Conservation (phyloP, 331 rosid genomes). For the Ulmus americana region DNA sequence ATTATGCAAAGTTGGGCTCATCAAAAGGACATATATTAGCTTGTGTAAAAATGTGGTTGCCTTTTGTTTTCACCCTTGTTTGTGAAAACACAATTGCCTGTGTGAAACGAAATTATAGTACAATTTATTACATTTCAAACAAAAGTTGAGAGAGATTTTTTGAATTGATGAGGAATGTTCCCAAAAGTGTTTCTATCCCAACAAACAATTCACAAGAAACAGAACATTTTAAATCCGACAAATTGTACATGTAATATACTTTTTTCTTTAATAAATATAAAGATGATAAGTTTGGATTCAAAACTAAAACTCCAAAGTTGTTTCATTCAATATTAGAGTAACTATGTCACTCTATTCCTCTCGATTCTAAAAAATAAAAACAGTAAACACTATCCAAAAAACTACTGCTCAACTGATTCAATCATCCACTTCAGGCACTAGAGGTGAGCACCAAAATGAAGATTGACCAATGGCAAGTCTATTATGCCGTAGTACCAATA, state of each 20-base stretch:
- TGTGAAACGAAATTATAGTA: too few species aligned
- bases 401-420: neutral
- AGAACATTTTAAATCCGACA: too few species aligned
- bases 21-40: slow-evolving; percentile 29
- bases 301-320: too few species aligned
- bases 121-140: too few species aligned
- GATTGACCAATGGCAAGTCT: slow-evolving; percentile 16
- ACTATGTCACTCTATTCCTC: neutral
- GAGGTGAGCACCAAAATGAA: neutral
- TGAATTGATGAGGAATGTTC: too few species aligned
- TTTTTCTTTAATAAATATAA: too few species aligned
- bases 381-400: neutral
- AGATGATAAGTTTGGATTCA: too few species aligned
- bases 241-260: too few species aligned
- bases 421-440: neutral
- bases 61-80: slow-evolving; percentile 9
- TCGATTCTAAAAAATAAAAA: slow-evolving; percentile 1
- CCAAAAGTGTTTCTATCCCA: too few species aligned
- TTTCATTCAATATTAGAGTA: neutral
- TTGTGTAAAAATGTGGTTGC: slow-evolving; percentile 44
- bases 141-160: too few species aligned
- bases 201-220: too few species aligned
- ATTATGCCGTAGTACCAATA: slow-evolving; percentile 24
- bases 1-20: slow-evolving; percentile 25
- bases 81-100: neutral